Evolutionary conservation across 495 filamentous ascomycete species (phyloP).

Genomic region (Evernia prunastri): DNA sequence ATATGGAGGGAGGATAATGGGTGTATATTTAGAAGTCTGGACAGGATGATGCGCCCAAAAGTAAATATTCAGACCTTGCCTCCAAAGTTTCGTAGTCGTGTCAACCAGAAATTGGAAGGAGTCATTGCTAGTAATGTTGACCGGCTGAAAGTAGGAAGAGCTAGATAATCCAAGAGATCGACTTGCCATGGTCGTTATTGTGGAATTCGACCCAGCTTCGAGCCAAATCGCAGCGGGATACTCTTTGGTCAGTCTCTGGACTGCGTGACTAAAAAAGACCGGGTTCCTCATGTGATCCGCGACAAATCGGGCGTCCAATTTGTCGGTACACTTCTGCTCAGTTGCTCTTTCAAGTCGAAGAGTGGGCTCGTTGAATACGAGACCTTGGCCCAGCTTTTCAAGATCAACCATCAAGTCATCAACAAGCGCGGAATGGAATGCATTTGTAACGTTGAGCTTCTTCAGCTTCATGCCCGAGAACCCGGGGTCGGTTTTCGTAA

Average conservation of each 20-base stretch:
- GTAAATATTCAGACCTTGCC: conserved; percentile 24
- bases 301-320: conserved; percentile 16
- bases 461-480: conserved; percentile 34
- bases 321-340: not conserved
- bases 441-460: conserved; percentile 42
- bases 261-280: conserved; percentile 39
- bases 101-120: conserved; percentile 15
- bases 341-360: conserved; percentile 33
- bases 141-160: conserved; percentile 8
- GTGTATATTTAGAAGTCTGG: conserved; percentile 18
- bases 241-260: conserved; percentile 29
- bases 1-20: conserved; percentile 34
- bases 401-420: conserved; percentile 35
- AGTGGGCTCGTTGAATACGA: conserved; percentile 28
- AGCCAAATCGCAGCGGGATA: conserved; percentile 29
- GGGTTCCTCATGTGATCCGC: conserved; percentile 35
- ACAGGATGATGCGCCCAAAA: conserved; percentile 34
- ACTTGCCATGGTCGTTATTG: conserved; percentile 21
- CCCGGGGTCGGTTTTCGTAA: too few relatives aligned
- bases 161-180: conserved; percentile 2
- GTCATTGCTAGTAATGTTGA: conserved; percentile 12
- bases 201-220: conserved; percentile 36
- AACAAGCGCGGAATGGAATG: conserved; percentile 43
- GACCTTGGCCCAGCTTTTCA: conserved; percentile 22
- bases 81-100: conserved; percentile 31